A percentile compares a stretch with the other conserved stretches of the same genome.
Evolutionary conservation across 208 protist species (phyloP).

Genomic region (Blastocrithidia nonstop): DNA sequence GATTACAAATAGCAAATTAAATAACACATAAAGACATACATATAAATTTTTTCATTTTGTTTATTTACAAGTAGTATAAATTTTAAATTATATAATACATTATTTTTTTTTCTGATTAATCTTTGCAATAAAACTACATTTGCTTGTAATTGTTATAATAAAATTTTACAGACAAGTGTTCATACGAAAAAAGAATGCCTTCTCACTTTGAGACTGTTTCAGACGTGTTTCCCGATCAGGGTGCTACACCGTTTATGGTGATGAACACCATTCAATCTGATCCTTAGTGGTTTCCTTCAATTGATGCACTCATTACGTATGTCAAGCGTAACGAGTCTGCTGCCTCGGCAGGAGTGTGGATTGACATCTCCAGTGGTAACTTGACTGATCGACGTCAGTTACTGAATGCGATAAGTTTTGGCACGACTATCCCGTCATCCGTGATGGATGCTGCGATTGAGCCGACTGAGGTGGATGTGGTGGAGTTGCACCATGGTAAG

Average conservation of each 20-base stretch:
- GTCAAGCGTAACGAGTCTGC: constrained; percentile 8
- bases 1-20: no score
- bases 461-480: constrained; percentile 37
- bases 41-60: no score
- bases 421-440: constrained; percentile 14
- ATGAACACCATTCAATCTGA: neutral
- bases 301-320: constrained; percentile 11
- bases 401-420: constrained; percentile 13
- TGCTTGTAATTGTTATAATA: no score
- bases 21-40: no score
- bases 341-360: no score
- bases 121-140: no score
- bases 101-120: no score
- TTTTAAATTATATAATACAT: no score
- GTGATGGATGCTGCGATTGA: constrained; percentile 30
- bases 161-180: neutral
- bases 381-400: constrained; percentile 16
- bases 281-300: constrained; percentile 4
- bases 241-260: neutral
- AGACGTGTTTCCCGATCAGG: neutral
- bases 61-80: no score
- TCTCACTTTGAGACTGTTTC: neutral
- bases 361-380: constrained; percentile 26
- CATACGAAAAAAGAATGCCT: neutral
- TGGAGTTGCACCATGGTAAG: constrained; percentile 60